phyloP scores from a whole-genome alignment of 2,329 filamentous ascomycete species.

The Aspergillus proliferans region DNA sequence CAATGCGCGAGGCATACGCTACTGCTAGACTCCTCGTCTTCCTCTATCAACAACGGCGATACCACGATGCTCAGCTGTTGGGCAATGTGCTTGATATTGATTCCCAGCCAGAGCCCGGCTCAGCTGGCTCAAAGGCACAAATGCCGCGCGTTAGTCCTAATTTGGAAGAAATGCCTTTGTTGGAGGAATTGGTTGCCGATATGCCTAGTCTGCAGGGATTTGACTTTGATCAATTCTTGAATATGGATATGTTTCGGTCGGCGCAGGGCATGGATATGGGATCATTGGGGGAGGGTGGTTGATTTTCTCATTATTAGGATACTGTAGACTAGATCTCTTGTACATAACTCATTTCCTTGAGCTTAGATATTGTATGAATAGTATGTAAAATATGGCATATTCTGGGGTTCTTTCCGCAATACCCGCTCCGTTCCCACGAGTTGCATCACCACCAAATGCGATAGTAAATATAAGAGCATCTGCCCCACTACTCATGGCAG shows the following conservation, averaged over 20 bases:
- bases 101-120: not conserved
- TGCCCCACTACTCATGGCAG: no score
- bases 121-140: not conserved
- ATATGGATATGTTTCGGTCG: not conserved
- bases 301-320: no score
- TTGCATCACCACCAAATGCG: no score
- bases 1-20: conserved; percentile 46
- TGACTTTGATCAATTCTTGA: not conserved
- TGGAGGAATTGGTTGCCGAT: not conserved
- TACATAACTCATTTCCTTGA: no score
- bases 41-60: conserved; percentile 44
- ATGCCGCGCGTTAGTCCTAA: not conserved
- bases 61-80: conserved; percentile 30
- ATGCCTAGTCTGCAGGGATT: not conserved
- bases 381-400: no score
- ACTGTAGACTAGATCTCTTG: no score
- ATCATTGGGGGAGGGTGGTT: no score
- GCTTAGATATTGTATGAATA: no score
- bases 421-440: no score
- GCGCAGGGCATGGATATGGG: no score
- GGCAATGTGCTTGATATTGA: conserved; percentile 8
- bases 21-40: conserved; percentile 48
- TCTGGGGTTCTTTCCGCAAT: no score
- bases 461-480: no score
- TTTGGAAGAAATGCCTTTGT: not conserved